These are phyloP conservation scores for Phytopythium delawarense DNA, from an alignment of 352 stramenopile species.

Conservation along the genomic window DNA sequence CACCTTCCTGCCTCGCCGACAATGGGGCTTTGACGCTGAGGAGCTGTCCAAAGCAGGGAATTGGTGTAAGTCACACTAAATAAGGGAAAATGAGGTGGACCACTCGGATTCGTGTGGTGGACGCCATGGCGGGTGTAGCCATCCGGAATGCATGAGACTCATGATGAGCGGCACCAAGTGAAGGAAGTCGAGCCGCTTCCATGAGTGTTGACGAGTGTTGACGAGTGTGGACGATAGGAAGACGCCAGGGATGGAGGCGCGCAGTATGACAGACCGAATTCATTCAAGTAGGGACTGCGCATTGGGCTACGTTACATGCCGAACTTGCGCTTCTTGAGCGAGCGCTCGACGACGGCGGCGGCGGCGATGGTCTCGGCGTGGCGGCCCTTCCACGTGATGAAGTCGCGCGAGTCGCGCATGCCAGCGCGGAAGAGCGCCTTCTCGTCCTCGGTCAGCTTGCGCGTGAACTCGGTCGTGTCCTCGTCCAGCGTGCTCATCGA, in stretches of 20 bases:
- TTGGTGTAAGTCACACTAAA: neutral
- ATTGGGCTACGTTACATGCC: slow-evolving; percentile 6
- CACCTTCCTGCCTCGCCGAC: neutral
- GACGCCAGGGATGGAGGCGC: neutral
- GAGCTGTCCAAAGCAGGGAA: neutral
- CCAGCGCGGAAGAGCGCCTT: slow-evolving; percentile 69
- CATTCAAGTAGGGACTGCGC: neutral
- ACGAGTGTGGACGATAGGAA: neutral
- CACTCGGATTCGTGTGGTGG: neutral
- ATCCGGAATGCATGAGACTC: neutral
- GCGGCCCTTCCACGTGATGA: slow-evolving; percentile 74
- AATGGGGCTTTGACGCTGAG: neutral
- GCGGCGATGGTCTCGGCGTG: slow-evolving; percentile 61
- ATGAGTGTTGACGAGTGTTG: no score
- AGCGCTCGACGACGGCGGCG: slow-evolving; percentile 49
- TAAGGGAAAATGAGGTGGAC: neutral
- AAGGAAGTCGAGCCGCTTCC: no score
- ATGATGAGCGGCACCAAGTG: no score
- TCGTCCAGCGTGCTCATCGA: slow-evolving; percentile 80
- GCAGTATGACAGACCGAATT: neutral
- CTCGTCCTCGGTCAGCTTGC: slow-evolving; percentile 63
- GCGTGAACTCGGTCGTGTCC: slow-evolving; percentile 83
- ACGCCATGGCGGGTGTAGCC: neutral
- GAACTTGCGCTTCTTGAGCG: slow-evolving; percentile 61
- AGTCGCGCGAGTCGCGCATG: slow-evolving; percentile 60